Conservation (phyloP, 352 stramenopile species). For the Globisporangium paddicum region DNA sequence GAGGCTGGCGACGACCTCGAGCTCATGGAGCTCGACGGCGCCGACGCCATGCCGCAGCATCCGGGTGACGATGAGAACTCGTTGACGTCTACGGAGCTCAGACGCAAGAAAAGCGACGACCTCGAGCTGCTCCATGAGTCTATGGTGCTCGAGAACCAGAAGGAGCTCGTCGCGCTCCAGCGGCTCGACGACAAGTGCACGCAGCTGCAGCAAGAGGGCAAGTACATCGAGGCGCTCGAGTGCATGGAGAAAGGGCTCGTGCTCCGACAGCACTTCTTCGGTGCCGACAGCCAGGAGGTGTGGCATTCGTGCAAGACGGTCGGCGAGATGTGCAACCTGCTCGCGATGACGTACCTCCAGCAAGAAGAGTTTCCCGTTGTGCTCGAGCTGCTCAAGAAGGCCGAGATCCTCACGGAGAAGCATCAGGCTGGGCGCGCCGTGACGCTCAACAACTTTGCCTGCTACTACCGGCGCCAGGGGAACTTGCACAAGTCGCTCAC, state of each 20-base stretch:
- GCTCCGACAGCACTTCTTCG: conserved; percentile 92
- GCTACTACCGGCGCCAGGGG: conserved; percentile 89
- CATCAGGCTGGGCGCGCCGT: conserved; percentile 80
- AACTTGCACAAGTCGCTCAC: conserved; percentile 90
- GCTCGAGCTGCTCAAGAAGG: conserved; percentile 92
- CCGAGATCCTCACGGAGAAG: conserved; percentile 91
- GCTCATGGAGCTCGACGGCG: conserved; percentile 27
- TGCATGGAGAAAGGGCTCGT: conserved; percentile 93
- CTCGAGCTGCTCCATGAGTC: conserved; percentile 29
- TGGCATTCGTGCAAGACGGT: conserved; percentile 89
- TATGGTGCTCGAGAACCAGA: conserved; percentile 61
- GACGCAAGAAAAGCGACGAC: conserved; percentile 11
- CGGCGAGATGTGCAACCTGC: conserved; percentile 94
- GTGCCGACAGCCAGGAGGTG: conserved; percentile 88
- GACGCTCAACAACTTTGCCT: conserved; percentile 95
- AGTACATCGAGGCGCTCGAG: conserved; percentile 91
- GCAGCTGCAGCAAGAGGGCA: conserved; percentile 88
- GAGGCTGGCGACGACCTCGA: conserved; percentile 15
- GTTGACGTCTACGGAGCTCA: background rate
- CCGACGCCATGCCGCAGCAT: conserved; percentile 3
- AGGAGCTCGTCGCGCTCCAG: conserved; percentile 87
- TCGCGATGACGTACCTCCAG: conserved; percentile 95
- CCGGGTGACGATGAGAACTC: background rate
- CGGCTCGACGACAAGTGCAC: conserved; percentile 88
- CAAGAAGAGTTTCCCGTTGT: conserved; percentile 91